A percentile compares a stretch with the other conserved stretches of the same genome.
phyloP scores from a whole-genome alignment of 306 rosid species.

The Glycine tomentella region DNA sequence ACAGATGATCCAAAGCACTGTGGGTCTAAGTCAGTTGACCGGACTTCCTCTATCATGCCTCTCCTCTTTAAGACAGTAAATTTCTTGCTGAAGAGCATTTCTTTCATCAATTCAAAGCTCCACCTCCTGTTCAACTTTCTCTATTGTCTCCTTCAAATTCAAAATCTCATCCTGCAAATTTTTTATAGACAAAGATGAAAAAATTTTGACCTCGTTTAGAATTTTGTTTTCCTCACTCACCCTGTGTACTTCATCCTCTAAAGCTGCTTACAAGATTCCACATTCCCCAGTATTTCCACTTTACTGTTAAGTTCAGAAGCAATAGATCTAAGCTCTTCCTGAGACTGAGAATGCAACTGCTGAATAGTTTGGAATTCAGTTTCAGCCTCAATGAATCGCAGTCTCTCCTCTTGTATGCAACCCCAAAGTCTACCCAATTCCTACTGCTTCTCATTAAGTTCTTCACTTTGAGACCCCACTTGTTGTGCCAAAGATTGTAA shows the following conservation, averaged over 20 bases:
- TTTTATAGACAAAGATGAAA: conserved; percentile 73
- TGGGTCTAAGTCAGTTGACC: conserved; percentile 72
- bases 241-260: conserved; percentile 71
- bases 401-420: conserved; percentile 83
- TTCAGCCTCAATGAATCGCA: conserved; percentile 85
- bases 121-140: conserved; percentile 82
- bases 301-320: conserved; percentile 69
- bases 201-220: conserved; percentile 69
- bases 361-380: conserved; percentile 95
- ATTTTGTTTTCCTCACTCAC: conserved; percentile 72
- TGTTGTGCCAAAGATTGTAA: conserved; percentile 69
- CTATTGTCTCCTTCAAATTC: conserved; percentile 71
- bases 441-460: conserved; percentile 84
- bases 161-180: conserved; percentile 81
- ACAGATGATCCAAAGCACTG: conserved; percentile 72
- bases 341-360: conserved; percentile 86
- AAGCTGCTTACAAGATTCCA: conserved; percentile 67
- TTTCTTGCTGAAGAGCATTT: conserved; percentile 94
- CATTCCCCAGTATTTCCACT: conserved; percentile 59
- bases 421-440: conserved; percentile 87
- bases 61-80: conserved; percentile 89
- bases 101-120: conserved; percentile 81
- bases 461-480: conserved; percentile 80
- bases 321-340: conserved; percentile 84
- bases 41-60: conserved; percentile 71